Conservation (phyloP, 257 asterid genomes). For the Penstemon newberryi region DNA sequence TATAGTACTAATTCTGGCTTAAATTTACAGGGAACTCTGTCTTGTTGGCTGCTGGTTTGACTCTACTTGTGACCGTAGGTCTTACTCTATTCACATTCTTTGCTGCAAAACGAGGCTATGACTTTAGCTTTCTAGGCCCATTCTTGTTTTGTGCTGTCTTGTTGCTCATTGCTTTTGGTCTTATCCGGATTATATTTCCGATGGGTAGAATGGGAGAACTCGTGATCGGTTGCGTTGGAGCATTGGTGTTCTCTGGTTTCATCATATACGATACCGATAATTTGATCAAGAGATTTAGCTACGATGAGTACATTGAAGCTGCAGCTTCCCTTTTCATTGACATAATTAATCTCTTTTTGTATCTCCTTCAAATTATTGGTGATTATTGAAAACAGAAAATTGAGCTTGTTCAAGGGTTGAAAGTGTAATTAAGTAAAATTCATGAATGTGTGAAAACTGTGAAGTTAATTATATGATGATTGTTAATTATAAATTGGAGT, state of each 20-base stretch:
- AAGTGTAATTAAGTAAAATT: too few relatives aligned
- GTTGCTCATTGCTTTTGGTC: slow-evolving; percentile 47
- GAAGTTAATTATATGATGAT: too few relatives aligned
- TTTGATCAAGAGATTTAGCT: slow-evolving; percentile 56
- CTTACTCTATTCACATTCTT: slow-evolving; percentile 69
- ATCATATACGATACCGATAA: slow-evolving; percentile 70
- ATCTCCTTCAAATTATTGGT: slow-evolving; percentile 36
- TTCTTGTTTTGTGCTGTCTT: slow-evolving; percentile 57
- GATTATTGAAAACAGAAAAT: slow-evolving; percentile 2
- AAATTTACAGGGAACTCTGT: slow-evolving; percentile 43
- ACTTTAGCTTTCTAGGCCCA: slow-evolving; percentile 65
- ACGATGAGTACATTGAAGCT: slow-evolving; percentile 61
- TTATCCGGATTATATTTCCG: slow-evolving; percentile 52
- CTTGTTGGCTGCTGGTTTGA: slow-evolving; percentile 59
- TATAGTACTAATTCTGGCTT: background rate
- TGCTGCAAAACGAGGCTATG: slow-evolving; percentile 62
- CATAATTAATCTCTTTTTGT: slow-evolving; percentile 55
- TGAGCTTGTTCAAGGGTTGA: too few relatives aligned
- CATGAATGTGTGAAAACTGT: too few relatives aligned
- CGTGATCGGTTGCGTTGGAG: slow-evolving; percentile 53
- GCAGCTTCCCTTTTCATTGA: slow-evolving; percentile 56
- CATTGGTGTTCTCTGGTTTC: slow-evolving; percentile 58
- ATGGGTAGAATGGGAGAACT: slow-evolving; percentile 37
- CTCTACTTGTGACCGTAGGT: slow-evolving; percentile 41
- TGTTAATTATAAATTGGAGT: too few relatives aligned